These are phyloP conservation scores for Firmiana major DNA, from an alignment of 345 rosid genomes.

Conservation along the genomic window DNA sequence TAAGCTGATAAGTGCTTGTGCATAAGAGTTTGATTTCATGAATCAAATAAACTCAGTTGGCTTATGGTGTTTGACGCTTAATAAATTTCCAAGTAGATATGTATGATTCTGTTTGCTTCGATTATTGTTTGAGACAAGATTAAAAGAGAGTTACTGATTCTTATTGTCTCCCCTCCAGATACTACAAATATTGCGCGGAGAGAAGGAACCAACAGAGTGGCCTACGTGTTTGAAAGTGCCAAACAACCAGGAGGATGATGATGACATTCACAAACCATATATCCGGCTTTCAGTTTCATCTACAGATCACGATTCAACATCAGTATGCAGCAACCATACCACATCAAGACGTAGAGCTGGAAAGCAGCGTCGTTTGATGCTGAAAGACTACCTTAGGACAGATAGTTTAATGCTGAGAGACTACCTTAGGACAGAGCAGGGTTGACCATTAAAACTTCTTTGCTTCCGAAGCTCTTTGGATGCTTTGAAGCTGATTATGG, in stretches of 20 bases:
- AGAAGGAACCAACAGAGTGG: conserved; percentile 1
- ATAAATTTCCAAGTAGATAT: background rate
- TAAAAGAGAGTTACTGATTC: background rate
- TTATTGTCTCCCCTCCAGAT: background rate
- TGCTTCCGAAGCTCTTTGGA: too few relatives aligned
- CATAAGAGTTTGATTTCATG: background rate
- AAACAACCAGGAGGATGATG: background rate
- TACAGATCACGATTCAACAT: too few relatives aligned
- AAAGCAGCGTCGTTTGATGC: too few relatives aligned
- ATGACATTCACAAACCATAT: background rate
- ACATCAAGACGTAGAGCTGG: too few relatives aligned
- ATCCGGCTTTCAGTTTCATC: background rate
- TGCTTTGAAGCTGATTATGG: too few relatives aligned
- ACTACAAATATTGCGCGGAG: conserved; percentile 4
- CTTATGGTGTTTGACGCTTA: background rate
- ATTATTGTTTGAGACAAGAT: background rate
- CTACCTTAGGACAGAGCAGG: too few relatives aligned
- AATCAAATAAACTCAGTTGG: background rate
- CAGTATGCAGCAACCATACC: too few relatives aligned
- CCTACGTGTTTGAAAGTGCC: background rate
- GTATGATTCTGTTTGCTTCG: background rate
- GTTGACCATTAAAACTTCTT: too few relatives aligned
- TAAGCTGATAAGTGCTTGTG: background rate
- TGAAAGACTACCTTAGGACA: too few relatives aligned
- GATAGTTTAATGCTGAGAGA: too few relatives aligned